These are phyloP conservation scores for Nicotiana tabacum DNA, from an alignment of 257 asterid genomes.

Conservation along the genomic window DNA sequence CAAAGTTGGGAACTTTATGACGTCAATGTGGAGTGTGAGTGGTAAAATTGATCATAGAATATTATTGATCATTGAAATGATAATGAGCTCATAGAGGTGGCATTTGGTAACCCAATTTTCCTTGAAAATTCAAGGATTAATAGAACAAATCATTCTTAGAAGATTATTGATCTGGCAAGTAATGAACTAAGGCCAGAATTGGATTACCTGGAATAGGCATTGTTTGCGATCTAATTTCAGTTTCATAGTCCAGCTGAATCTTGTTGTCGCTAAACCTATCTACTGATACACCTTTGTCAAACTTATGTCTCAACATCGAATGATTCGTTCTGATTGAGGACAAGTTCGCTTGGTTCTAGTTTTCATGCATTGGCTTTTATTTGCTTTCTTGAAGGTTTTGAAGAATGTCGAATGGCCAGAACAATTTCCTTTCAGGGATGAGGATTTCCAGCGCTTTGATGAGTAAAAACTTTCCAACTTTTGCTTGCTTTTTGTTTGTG, in stretches of 20 bases:
- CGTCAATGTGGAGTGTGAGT: neutral
- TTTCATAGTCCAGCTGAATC: neutral
- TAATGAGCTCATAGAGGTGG: neutral
- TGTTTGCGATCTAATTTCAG: neutral
- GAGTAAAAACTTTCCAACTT: constrained; percentile 44
- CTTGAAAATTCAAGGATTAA: neutral
- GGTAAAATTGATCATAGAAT: neutral
- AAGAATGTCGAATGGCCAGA: constrained; percentile 93
- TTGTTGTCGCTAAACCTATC: neutral
- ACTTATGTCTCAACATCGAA: neutral
- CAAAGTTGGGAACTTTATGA: too few relatives aligned
- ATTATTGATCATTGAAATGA: neutral
- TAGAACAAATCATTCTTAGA: neutral
- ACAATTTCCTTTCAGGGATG: constrained; percentile 88
- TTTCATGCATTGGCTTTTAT: neutral
- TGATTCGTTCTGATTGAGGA: neutral
- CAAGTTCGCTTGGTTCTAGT: neutral
- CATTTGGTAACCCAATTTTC: neutral
- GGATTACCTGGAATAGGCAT: neutral
- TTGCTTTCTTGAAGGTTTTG: constrained; percentile 48
- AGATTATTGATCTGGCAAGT: neutral
- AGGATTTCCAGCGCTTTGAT: constrained; percentile 90
- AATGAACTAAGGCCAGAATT: neutral
- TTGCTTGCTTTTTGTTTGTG: neutral
- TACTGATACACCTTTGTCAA: neutral